These are phyloP conservation scores for Nicotiana tabacum DNA, from an alignment of 257 asterid genomes.

Conservation along the genomic window DNA sequence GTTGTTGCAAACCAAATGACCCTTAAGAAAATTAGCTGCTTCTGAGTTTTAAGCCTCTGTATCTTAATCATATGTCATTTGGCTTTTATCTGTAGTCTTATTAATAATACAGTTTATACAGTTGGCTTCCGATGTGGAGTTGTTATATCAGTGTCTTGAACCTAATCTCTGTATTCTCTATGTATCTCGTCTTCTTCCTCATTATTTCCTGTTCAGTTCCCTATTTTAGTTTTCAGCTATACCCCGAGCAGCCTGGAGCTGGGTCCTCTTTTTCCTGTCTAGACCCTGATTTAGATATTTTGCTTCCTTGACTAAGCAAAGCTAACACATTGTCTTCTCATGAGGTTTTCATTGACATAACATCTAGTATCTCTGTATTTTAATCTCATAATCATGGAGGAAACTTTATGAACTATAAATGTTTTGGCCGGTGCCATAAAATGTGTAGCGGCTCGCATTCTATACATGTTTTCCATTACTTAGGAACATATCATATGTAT, in stretches of 20 bases:
- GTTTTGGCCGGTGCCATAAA: background rate
- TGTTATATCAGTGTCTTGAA: background rate
- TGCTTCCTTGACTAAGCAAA: background rate
- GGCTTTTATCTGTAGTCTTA: background rate
- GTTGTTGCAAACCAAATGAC: no score
- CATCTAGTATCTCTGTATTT: background rate
- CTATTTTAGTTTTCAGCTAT: background rate
- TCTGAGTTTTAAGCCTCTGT: background rate
- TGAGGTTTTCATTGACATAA: background rate
- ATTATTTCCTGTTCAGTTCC: background rate
- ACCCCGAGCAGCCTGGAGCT: background rate
- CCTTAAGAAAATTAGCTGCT: background rate
- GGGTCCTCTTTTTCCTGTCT: background rate
- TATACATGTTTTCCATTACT: background rate
- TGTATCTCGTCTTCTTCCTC: background rate
- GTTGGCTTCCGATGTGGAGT: background rate
- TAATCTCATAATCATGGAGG: conserved; percentile 5
- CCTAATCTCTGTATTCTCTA: background rate
- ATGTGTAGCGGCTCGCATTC: background rate
- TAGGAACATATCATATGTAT: background rate
- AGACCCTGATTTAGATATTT: background rate
- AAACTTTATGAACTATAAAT: background rate
- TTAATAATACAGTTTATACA: background rate
- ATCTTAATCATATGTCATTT: background rate
- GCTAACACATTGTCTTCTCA: background rate